Percentiles rank a stretch among this genome's conserved stretches.
Conservation (phyloP, 306 rosid species). For the Malus asiatica region DNA sequence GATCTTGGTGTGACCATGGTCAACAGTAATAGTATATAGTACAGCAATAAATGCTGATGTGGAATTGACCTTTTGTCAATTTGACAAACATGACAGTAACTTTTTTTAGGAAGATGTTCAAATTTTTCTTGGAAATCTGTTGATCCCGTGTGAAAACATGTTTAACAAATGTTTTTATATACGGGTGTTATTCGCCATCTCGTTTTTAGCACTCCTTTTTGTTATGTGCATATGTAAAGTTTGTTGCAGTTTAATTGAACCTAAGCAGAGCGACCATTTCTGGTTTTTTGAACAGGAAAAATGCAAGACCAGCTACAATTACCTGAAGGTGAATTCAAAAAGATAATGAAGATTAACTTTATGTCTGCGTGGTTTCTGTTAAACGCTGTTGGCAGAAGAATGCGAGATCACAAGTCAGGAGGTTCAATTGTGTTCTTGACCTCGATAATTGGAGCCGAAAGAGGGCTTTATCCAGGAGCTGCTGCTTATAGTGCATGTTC, state of each 20-base stretch:
- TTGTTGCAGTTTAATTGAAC: background rate
- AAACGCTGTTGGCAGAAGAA: slow-evolving; percentile 64
- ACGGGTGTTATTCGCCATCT: background rate
- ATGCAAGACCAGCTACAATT: slow-evolving; percentile 51
- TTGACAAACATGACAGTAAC: background rate
- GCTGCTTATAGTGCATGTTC: slow-evolving; percentile 58
- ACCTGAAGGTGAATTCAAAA: slow-evolving; percentile 50
- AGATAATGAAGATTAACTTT: slow-evolving; percentile 54
- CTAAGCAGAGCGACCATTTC: background rate
- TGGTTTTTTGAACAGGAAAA: slow-evolving; percentile 46
- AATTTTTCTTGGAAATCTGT: background rate
- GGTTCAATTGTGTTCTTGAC: slow-evolving; percentile 75
- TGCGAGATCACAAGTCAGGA: slow-evolving; percentile 55
- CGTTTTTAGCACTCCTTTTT: background rate
- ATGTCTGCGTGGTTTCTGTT: slow-evolving; percentile 72
- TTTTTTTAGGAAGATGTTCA: background rate
- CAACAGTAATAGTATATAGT: background rate
- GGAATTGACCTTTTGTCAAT: background rate
- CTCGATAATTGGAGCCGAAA: slow-evolving; percentile 55
- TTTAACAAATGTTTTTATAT: background rate
- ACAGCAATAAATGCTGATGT: background rate
- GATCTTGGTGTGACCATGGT: background rate
- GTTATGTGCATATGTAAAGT: background rate
- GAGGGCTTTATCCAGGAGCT: slow-evolving; percentile 75
- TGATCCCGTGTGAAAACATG: background rate